These are phyloP conservation scores for Malus domestica DNA, from an alignment of 306 rosid genomes.

Conservation along the genomic window DNA sequence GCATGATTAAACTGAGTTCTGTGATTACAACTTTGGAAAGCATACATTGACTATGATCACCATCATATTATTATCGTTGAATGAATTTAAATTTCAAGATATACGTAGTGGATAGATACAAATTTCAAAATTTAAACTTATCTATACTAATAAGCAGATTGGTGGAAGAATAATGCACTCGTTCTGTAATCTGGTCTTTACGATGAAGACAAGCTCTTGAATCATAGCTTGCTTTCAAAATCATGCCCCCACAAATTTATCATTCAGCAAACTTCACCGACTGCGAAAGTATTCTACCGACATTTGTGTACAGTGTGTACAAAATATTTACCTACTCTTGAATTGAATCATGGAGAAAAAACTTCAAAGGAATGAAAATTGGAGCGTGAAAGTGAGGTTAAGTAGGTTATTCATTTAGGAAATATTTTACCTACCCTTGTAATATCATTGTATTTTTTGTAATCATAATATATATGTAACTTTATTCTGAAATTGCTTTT, in stretches of 20 bases:
- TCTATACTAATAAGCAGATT: no score
- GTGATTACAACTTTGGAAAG: not conserved
- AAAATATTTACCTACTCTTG: not conserved
- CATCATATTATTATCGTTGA: no score
- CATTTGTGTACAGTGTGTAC: not conserved
- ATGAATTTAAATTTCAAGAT: no score
- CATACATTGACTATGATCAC: no score
- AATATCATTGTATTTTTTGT: not conserved
- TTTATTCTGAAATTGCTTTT: not conserved
- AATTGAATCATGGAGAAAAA: slow-evolving; percentile 2
- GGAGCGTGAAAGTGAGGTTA: not conserved
- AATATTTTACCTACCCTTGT: not conserved
- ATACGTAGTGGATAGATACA: no score
- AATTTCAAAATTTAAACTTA: no score
- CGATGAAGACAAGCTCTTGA: not conserved
- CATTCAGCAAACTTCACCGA: not conserved
- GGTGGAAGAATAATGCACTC: no score
- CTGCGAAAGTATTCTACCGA: not conserved
- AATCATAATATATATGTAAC: not conserved
- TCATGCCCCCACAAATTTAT: not conserved
- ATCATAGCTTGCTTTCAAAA: not conserved
- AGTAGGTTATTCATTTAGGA: not conserved
- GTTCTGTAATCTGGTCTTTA: not conserved
- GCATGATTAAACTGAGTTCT: not conserved
- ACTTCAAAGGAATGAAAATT: not conserved